These are phyloP conservation scores for Lactarius tabidus DNA, from an alignment of 768 basidiomycete species.

Conservation along the genomic window DNA sequence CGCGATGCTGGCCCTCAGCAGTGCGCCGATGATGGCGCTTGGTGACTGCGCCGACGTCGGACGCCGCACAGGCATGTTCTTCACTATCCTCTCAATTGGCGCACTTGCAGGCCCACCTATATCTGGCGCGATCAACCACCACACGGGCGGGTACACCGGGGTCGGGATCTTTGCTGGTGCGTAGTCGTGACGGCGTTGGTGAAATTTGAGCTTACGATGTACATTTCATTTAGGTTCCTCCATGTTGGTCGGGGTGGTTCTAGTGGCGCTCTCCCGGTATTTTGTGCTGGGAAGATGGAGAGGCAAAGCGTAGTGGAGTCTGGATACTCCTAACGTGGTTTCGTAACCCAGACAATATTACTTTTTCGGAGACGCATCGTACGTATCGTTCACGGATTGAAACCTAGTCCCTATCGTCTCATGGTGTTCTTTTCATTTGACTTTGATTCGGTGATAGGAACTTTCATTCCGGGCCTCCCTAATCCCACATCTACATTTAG, in stretches of 20 bases:
- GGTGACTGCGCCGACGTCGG: slow-evolving; percentile 61
- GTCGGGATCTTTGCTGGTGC: slow-evolving; percentile 54
- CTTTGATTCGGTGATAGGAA: too few relatives aligned
- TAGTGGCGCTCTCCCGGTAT: not conserved
- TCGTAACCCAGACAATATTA: too few relatives aligned
- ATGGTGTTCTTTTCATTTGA: too few relatives aligned
- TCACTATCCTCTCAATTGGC: slow-evolving; percentile 57
- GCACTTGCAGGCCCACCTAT: slow-evolving; percentile 69
- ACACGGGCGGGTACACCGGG: slow-evolving; percentile 48
- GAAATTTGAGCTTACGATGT: not conserved
- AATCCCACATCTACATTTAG: too few relatives aligned
- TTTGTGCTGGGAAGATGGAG: not conserved
- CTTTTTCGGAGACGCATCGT: not conserved
- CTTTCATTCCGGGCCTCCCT: too few relatives aligned
- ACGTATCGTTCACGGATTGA: too few relatives aligned
- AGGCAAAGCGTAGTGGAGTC: not conserved
- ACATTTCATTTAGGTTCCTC: not conserved
- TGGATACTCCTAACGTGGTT: not conserved
- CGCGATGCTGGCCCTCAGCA: slow-evolving; percentile 52
- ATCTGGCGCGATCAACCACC: slow-evolving; percentile 59
- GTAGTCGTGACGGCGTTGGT: not conserved
- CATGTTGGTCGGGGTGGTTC: not conserved
- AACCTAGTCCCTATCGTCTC: too few relatives aligned
- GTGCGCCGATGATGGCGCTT: slow-evolving; percentile 57
- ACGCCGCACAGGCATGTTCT: slow-evolving; percentile 58